Conservation (phyloP, 371 early-diverging fungal species). For the Syncephalis fuscata region DNA sequence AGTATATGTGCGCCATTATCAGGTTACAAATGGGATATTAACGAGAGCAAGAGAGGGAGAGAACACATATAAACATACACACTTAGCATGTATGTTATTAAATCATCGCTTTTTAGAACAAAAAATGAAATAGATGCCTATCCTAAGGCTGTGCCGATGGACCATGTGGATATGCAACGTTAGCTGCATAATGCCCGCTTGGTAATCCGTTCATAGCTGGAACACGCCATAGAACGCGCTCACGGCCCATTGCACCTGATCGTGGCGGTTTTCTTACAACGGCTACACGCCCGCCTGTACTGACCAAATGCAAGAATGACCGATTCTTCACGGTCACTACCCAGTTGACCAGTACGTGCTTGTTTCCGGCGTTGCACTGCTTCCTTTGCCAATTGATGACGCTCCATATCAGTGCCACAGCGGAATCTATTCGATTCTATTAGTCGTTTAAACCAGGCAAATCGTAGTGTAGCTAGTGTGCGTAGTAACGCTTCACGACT, state of each 20-base stretch:
- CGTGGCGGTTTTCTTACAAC: background rate
- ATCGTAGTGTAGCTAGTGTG: background rate
- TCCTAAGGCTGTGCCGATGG: too few relatives aligned
- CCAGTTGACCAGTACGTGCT: background rate
- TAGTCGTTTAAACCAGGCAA: background rate
- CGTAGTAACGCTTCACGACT: too few relatives aligned
- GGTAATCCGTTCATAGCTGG: background rate
- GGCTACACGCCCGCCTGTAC: background rate
- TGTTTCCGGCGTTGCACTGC: background rate
- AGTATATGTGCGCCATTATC: too few relatives aligned
- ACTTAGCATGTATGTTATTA: too few relatives aligned
- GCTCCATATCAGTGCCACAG: background rate
- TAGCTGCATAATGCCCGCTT: too few relatives aligned
- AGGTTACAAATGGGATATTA: too few relatives aligned
- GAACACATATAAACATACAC: too few relatives aligned
- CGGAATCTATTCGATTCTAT: background rate
- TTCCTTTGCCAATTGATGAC: background rate
- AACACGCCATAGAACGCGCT: background rate
- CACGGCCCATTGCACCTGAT: background rate
- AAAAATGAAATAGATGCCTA: too few relatives aligned
- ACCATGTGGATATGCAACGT: too few relatives aligned
- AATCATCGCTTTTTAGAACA: too few relatives aligned
- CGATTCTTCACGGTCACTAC: background rate
- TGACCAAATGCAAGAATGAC: background rate
- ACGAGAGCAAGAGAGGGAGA: too few relatives aligned